These are phyloP conservation scores for Collybia sp. DNA, from an alignment of 768 basidiomycete species.

Conservation along the genomic window DNA sequence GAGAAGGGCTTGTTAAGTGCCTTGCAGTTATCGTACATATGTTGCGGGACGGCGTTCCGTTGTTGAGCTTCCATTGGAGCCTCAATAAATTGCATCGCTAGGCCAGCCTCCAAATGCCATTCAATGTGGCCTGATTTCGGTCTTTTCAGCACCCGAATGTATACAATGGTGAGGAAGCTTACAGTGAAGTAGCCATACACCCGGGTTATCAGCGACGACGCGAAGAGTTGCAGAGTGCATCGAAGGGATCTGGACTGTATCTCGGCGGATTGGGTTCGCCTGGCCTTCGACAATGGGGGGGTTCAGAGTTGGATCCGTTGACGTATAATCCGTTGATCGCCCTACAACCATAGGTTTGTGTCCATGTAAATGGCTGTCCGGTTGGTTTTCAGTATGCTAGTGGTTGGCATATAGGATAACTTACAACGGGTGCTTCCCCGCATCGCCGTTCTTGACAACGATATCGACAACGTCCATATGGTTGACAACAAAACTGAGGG, in stretches of 20 bases:
- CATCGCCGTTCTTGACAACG: conserved; percentile 67
- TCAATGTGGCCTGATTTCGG: conserved; percentile 63
- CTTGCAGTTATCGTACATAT: conserved; percentile 68
- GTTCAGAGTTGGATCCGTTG: conserved; percentile 71
- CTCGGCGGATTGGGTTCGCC: conserved; percentile 86
- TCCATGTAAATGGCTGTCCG: conserved; percentile 80
- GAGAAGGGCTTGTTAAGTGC: conserved; percentile 50
- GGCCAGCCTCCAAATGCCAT: conserved; percentile 82
- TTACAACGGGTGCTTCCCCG: conserved; percentile 82
- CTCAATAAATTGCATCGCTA: conserved; percentile 82
- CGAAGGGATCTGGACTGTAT: conserved; percentile 77
- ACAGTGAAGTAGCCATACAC: conserved; percentile 86
- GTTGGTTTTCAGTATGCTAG: background rate
- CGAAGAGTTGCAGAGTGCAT: conserved; percentile 68
- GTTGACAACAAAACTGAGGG: conserved; percentile 68
- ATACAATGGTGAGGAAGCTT: conserved; percentile 18
- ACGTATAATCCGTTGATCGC: conserved; percentile 65
- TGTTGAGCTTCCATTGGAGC: conserved; percentile 72
- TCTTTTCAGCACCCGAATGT: background rate
- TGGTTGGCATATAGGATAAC: conserved; percentile 17
- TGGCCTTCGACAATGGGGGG: conserved; percentile 77
- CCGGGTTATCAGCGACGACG: conserved; percentile 88
- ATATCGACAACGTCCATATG: conserved; percentile 76
- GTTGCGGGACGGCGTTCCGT: conserved; percentile 47
- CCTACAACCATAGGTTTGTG: conserved; percentile 82